Percentiles rank a stretch among this genome's conserved stretches.
Conservation (phyloP, 345 rosid genomes). For the Eucalyptus tenuipes region DNA sequence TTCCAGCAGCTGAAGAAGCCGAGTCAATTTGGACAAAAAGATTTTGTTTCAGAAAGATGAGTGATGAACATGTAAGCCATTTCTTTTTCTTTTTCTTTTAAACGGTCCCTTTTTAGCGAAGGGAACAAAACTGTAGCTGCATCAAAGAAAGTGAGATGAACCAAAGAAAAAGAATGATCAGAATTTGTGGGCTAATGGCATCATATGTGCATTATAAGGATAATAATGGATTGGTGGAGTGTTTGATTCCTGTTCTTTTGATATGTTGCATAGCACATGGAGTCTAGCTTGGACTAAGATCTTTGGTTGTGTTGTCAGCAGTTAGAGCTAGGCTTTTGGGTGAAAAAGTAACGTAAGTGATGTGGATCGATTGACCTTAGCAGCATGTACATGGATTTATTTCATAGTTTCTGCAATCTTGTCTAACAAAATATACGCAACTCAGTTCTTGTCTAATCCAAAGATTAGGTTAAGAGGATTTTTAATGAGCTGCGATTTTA, state of each 20-base stretch:
- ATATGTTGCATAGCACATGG: background rate
- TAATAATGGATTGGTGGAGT: background rate
- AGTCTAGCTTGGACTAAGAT: background rate
- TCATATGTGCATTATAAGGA: background rate
- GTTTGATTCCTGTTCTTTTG: background rate
- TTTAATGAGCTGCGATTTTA: background rate
- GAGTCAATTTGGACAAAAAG: slow-evolving; percentile 87
- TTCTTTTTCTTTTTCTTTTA: background rate
- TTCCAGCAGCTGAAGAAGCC: slow-evolving; percentile 97
- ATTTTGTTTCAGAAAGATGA: slow-evolving; percentile 79
- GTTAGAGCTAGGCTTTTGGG: background rate
- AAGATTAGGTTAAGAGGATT: background rate
- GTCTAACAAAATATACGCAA: background rate
- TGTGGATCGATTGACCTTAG: background rate
- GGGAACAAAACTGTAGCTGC: background rate
- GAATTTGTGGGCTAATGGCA: background rate
- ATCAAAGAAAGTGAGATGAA: background rate
- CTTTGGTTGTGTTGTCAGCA: background rate
- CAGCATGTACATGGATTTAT: background rate
- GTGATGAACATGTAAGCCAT: slow-evolving; percentile 57
- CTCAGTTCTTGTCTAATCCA: background rate
- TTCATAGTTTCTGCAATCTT: background rate
- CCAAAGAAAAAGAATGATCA: background rate
- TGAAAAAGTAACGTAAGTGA: background rate
- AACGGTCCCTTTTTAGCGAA: background rate